Percentiles rank a stretch among this genome's conserved stretches.
Evolutionary conservation across 2,329 filamentous ascomycete species (phyloP).

Genomic region (Trichoderma sp.): DNA sequence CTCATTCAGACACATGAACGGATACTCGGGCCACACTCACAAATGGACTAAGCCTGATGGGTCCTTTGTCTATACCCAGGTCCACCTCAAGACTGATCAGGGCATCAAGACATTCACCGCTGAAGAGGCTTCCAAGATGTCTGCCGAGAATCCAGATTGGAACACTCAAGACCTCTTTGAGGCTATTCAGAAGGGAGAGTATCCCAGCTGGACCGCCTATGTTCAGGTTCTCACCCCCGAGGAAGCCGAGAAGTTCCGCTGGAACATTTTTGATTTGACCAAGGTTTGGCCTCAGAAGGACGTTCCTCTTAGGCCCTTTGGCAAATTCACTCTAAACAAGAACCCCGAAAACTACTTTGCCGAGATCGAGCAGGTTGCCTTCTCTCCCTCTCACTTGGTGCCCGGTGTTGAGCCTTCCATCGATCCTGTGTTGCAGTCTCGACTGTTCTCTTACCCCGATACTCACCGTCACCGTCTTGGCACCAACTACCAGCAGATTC

Average conservation of each 20-base stretch:
- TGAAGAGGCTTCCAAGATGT: constrained; percentile 52
- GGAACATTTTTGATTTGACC: constrained; percentile 66
- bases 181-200: constrained; percentile 58
- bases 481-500: constrained; percentile 62
- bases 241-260: constrained; percentile 57
- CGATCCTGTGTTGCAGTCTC: constrained; percentile 60
- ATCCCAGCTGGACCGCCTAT: constrained; percentile 61
- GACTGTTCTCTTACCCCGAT: constrained; percentile 60
- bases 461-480: constrained; percentile 62
- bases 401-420: constrained; percentile 61
- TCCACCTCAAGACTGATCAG: constrained; percentile 62
- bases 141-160: constrained; percentile 58
- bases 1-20: constrained; percentile 64
- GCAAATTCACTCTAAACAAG: constrained; percentile 61
- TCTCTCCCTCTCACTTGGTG: constrained; percentile 62
- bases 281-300: constrained; percentile 65
- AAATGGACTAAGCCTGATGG: constrained; percentile 66
- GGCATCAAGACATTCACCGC: constrained; percentile 59
- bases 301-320: constrained; percentile 59
- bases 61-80: constrained; percentile 62
- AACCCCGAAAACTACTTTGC: constrained; percentile 66
- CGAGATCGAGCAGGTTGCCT: constrained; percentile 66
- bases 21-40: constrained; percentile 64
- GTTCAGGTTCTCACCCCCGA: constrained; percentile 62
- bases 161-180: constrained; percentile 63